phyloP scores from a whole-genome alignment of 106 monocot genomes.

The Platanthera guangdongensis region DNA sequence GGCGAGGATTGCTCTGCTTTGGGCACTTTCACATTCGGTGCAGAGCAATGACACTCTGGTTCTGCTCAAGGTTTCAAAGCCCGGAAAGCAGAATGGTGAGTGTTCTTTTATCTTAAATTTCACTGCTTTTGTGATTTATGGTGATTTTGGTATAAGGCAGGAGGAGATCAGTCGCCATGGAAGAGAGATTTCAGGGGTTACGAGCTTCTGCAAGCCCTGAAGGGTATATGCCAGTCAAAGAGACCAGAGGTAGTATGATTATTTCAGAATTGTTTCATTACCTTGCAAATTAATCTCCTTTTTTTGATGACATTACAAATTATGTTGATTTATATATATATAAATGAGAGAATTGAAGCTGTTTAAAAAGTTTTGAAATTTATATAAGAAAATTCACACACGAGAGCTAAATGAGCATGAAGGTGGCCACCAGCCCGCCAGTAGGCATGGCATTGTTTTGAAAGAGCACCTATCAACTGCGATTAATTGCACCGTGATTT shows the following conservation, averaged over 20 bases:
- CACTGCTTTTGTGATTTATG: background rate
- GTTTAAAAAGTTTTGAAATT: too few species aligned
- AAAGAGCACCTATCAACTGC: too few species aligned
- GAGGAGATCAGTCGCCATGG: conserved; percentile 3
- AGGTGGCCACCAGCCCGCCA: too few species aligned
- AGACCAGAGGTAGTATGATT: conserved; percentile 42
- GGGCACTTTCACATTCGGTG: conserved; percentile 58
- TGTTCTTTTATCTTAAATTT: background rate
- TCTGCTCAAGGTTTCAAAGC: conserved; percentile 38
- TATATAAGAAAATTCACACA: too few species aligned
- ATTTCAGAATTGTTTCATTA: too few species aligned
- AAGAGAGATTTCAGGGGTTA: conserved; percentile 22
- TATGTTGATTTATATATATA: too few species aligned
- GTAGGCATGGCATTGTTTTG: too few species aligned
- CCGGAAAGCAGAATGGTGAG: conserved; percentile 23
- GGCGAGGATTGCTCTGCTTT: conserved; percentile 50
- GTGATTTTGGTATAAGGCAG: background rate
- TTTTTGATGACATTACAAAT: too few species aligned
- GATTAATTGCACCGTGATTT: too few species aligned
- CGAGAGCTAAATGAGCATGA: too few species aligned
- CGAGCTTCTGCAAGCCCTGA: conserved; percentile 33
- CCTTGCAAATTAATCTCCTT: too few species aligned
- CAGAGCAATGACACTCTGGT: conserved; percentile 38
- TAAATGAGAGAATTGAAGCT: too few species aligned
- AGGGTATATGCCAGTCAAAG: conserved; percentile 34